phyloP scores from a whole-genome alignment of 106 monocot genomes.

The Dendrobium chrysotoxum region DNA sequence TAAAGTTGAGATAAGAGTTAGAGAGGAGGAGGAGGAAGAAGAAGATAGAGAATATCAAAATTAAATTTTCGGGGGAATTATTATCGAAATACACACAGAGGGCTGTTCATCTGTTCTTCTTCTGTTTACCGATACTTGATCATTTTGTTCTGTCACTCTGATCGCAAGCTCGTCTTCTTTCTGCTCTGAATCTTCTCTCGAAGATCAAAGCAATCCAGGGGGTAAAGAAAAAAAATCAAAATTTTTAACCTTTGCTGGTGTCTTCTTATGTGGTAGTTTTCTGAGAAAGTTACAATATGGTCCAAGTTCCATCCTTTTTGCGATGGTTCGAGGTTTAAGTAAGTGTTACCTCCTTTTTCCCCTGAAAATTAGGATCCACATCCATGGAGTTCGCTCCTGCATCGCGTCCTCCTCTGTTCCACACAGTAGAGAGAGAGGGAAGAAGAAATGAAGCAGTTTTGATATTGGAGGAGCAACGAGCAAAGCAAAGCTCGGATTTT shows the following conservation, averaged over 20 bases:
- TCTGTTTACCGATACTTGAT: too few species aligned
- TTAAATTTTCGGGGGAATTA: too few species aligned
- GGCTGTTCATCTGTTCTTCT: background rate
- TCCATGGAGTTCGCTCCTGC: background rate
- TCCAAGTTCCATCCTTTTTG: background rate
- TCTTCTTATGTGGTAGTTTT: background rate
- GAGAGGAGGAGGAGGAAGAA: background rate
- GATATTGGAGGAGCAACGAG: background rate
- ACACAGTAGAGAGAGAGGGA: background rate
- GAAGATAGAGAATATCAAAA: background rate
- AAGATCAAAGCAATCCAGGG: background rate
- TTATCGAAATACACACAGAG: background rate
- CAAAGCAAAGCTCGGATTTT: background rate
- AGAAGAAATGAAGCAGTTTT: background rate
- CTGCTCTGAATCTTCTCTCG: background rate
- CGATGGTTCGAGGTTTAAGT: background rate
- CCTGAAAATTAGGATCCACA: background rate
- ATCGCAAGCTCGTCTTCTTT: too few species aligned
- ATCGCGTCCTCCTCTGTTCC: background rate
- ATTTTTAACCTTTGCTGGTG: background rate
- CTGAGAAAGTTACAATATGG: too few species aligned
- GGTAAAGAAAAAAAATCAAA: background rate
- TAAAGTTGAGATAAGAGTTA: background rate
- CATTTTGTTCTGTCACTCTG: too few species aligned
- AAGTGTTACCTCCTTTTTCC: background rate